These are phyloP conservation scores for Cerioporus squamosus DNA, from an alignment of 1,284 basidiomycete species.

Conservation along the genomic window DNA sequence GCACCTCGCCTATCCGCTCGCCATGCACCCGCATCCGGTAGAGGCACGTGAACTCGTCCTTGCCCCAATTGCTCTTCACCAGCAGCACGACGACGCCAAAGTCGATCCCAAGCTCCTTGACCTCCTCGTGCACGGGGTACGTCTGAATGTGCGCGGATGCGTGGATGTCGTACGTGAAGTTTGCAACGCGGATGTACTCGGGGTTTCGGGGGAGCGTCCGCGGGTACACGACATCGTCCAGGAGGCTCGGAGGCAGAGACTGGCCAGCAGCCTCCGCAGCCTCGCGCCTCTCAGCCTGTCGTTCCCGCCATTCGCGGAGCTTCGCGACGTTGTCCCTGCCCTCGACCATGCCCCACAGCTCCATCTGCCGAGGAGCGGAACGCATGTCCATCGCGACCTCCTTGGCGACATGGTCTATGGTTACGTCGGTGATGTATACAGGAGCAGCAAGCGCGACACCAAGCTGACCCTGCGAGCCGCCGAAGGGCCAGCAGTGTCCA, in stretches of 20 bases:
- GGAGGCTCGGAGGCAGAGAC: constrained; percentile 30
- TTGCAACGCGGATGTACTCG: constrained; percentile 75
- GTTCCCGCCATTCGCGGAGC: constrained; percentile 50
- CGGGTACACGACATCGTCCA: constrained; percentile 50
- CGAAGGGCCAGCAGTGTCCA: constrained; percentile 94
- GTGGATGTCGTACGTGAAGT: constrained; percentile 81
- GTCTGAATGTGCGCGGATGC: constrained; percentile 79
- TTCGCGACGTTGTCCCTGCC: constrained; percentile 70
- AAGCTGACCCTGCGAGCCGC: constrained; percentile 76
- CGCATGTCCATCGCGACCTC: constrained; percentile 80
- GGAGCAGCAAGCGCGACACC: constrained; percentile 79
- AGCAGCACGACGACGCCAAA: constrained; percentile 82
- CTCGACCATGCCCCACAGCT: constrained; percentile 89
- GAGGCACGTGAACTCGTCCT: constrained; percentile 82
- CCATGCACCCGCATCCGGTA: constrained; percentile 88
- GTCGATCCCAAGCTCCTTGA: constrained; percentile 73
- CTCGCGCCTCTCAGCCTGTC: constrained; percentile 36
- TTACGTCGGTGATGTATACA: constrained; percentile 75
- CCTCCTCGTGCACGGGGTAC: constrained; percentile 74
- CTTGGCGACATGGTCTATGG: constrained; percentile 86
- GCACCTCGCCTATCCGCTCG: constrained; percentile 36
- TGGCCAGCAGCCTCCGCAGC: constrained; percentile 42
- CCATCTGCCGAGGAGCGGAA: constrained; percentile 85
- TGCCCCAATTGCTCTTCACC: constrained; percentile 88
- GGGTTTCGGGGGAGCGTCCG: constrained; percentile 53